phyloP scores from a whole-genome alignment of 768 basidiomycete species.

The Tulasnella sp. region DNA sequence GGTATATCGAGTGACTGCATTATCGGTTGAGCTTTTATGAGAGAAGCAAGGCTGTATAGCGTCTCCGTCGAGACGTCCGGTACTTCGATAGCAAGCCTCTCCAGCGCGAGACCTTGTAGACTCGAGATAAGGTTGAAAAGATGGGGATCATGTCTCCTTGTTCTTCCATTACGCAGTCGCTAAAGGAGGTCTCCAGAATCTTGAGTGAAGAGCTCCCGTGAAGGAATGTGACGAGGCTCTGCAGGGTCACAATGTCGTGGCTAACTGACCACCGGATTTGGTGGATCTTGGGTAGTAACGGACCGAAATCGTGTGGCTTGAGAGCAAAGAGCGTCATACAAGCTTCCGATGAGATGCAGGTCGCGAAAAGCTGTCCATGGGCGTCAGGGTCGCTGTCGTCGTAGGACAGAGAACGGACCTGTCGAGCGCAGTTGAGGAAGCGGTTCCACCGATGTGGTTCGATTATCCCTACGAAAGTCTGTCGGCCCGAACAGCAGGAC shows the following conservation, averaged over 20 bases:
- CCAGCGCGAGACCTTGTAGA: neutral
- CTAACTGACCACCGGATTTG: neutral
- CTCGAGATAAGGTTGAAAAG: neutral
- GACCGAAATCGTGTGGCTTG: neutral
- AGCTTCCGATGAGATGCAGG: neutral
- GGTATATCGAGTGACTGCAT: neutral
- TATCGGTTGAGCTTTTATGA: neutral
- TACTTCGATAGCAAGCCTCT: neutral
- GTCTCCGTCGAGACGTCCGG: neutral
- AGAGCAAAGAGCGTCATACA: neutral
- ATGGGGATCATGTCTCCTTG: neutral
- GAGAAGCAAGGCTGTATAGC: neutral
- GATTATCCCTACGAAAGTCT: neutral
- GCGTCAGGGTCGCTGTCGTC: neutral
- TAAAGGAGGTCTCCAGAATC: neutral
- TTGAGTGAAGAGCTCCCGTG: neutral
- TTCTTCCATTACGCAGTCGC: neutral
- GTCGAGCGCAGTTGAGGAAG: neutral
- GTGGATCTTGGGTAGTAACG: neutral
- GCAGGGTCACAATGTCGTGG: neutral
- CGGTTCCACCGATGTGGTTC: neutral
- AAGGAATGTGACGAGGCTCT: neutral
- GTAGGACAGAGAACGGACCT: neutral
- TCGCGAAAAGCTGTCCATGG: neutral
- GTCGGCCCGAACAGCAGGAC: neutral